phyloP scores from a whole-genome alignment of 345 rosid genomes.

The Psidium friedrichsthalianum region DNA sequence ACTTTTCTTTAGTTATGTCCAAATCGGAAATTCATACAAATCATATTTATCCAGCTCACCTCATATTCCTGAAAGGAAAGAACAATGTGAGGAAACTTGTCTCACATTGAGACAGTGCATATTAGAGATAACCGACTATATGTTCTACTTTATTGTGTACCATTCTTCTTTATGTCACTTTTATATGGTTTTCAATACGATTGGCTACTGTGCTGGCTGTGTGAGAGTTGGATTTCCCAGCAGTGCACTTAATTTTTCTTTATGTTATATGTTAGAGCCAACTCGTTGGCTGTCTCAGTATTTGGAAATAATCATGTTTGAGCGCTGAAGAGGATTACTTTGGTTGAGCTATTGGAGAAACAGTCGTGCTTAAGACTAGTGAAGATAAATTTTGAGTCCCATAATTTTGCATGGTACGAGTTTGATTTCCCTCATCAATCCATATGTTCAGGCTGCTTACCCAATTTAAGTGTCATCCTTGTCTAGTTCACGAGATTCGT shows the following conservation, averaged over 20 bases:
- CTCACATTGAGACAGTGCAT: neutral
- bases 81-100: neutral
- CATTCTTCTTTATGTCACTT: neutral
- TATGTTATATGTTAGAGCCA: neutral
- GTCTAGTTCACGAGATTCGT: neutral
- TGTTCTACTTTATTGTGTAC: neutral
- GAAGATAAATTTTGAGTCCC: neutral
- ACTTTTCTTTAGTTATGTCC: neutral
- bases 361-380: neutral
- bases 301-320: neutral
- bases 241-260: neutral
- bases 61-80: neutral
- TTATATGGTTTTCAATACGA: neutral
- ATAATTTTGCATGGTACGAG: neutral
- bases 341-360: neutral
- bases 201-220: neutral
- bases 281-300: neutral
- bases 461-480: neutral
- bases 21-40: neutral
- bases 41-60: neutral
- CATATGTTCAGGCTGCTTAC: neutral
- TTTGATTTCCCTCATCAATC: neutral
- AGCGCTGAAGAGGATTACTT: neutral
- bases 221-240: neutral
- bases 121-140: neutral